A percentile compares a stretch with the other conserved stretches of the same genome.
Conservation (phyloP, 768 basidiomycete species). For the Solioccasus polychromus region DNA sequence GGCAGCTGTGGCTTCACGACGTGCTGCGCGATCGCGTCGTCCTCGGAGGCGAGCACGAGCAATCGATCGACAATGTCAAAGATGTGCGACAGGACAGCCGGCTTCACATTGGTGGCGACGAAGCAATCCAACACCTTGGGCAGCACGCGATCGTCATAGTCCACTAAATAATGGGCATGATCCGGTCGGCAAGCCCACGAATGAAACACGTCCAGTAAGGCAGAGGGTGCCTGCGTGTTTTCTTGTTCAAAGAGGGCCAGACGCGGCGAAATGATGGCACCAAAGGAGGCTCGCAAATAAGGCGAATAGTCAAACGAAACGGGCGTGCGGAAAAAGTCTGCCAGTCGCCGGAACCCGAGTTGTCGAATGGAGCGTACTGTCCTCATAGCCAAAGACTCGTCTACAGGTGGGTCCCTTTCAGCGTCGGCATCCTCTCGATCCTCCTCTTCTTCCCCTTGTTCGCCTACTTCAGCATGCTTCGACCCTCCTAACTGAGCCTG, state of each 20-base stretch:
- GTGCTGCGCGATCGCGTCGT: constrained; percentile 44
- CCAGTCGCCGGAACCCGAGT: constrained; percentile 78
- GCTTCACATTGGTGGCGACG: constrained; percentile 80
- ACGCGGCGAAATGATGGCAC: constrained; percentile 77
- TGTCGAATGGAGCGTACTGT: constrained; percentile 68
- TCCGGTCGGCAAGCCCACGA: constrained; percentile 64
- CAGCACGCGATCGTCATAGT: constrained; percentile 64
- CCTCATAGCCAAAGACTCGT: constrained; percentile 31
- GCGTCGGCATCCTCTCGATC: constrained; percentile 37
- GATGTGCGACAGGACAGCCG: constrained; percentile 72
- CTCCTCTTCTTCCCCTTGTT: constrained; percentile 34
- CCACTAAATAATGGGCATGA: constrained; percentile 61
- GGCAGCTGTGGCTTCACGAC: constrained; percentile 72
- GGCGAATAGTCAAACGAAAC: constrained; percentile 71
- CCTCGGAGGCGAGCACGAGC: constrained; percentile 50
- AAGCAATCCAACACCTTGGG: constrained; percentile 83
- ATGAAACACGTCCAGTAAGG: constrained; percentile 81
- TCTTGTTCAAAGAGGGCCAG: constrained; percentile 71
- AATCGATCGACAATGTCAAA: constrained; percentile 84
- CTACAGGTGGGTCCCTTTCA: too few species aligned
- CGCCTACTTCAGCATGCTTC: constrained; percentile 22
- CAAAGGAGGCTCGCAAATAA: constrained; percentile 66
- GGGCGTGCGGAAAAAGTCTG: constrained; percentile 81
- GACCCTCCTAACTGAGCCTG: constrained; percentile 50
- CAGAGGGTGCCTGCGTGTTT: constrained; percentile 90